These are phyloP conservation scores for Phyllosticta citribraziliensis DNA, from an alignment of 2,329 filamentous ascomycete genomes.

Conservation along the genomic window DNA sequence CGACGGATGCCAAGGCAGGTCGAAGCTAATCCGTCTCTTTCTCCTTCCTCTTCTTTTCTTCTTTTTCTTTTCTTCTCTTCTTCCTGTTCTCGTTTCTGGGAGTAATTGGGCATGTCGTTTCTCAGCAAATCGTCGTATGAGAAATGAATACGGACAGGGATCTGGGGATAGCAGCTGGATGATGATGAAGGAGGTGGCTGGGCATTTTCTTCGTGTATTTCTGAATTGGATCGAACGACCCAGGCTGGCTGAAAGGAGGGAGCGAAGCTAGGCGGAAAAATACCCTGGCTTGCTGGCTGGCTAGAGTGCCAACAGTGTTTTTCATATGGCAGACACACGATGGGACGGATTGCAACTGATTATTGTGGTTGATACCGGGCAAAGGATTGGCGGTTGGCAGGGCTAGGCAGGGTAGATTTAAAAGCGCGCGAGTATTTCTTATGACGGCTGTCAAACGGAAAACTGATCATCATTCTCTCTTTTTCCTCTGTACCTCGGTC, in stretches of 20 bases:
- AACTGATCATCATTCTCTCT: too few species aligned
- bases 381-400: too few species aligned
- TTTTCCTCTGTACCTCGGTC: too few species aligned
- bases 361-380: too few species aligned
- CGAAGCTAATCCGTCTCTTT: neutral
- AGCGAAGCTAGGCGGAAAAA: neutral
- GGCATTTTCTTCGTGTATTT: neutral
- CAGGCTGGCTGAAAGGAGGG: neutral
- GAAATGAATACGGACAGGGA: neutral
- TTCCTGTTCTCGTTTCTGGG: neutral
- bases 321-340: too few species aligned
- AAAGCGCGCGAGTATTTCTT: too few species aligned
- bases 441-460: too few species aligned
- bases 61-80: neutral
- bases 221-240: neutral
- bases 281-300: neutral
- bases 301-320: too few species aligned
- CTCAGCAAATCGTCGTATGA: neutral
- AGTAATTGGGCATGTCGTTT: neutral
- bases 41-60: neutral
- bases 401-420: too few species aligned
- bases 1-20: neutral
- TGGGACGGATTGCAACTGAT: too few species aligned
- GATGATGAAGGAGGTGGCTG: neutral
- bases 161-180: neutral